Percentiles rank a stretch among this genome's conserved stretches.
These are phyloP conservation scores for Suhomyces ambrosiae DNA, from an alignment of 1,139 yeast species.

Conservation along the genomic window DNA sequence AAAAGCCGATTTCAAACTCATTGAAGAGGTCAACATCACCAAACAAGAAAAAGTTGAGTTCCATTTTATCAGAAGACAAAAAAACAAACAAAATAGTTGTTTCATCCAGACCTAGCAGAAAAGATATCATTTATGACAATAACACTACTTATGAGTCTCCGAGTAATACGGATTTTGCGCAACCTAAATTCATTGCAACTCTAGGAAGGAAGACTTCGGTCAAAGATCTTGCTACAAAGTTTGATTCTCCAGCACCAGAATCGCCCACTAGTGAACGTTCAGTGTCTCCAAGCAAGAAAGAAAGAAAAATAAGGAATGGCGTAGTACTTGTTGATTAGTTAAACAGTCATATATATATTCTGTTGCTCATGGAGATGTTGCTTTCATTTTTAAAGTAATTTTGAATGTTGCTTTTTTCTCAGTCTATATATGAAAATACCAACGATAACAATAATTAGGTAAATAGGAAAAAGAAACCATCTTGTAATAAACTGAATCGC, in stretches of 20 bases:
- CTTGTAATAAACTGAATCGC: constrained; percentile 26
- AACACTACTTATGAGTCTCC: constrained; percentile 19
- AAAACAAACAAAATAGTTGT: constrained; percentile 20
- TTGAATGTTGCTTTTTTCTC: constrained; percentile 43
- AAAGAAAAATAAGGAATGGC: constrained; percentile 9
- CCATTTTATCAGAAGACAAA: constrained; percentile 27
- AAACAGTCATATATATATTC: neutral
- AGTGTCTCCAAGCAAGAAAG: constrained; percentile 16
- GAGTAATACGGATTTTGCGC: constrained; percentile 26
- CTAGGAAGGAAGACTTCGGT: constrained; percentile 38
- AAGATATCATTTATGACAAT: constrained; percentile 27
- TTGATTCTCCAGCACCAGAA: constrained; percentile 28
- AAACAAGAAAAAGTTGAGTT: constrained; percentile 37
- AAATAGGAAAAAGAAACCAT: constrained; percentile 48
- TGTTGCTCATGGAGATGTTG: constrained; percentile 1
- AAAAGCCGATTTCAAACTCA: constrained; percentile 22
- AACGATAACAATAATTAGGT: constrained; percentile 18
- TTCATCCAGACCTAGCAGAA: constrained; percentile 34
- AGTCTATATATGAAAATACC: constrained; percentile 29
- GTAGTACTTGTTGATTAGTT: constrained; percentile 9
- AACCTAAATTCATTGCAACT: constrained; percentile 34
- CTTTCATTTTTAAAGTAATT: constrained; percentile 38
- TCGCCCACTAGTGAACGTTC: constrained; percentile 17
- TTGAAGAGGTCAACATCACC: constrained; percentile 45
- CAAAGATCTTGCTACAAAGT: constrained; percentile 36